Percentiles rank a stretch among this genome's conserved stretches.
These are phyloP conservation scores for Limnomonas spitsbergensis DNA, from an alignment of 139 green algal species.

Conservation along the genomic window DNA sequence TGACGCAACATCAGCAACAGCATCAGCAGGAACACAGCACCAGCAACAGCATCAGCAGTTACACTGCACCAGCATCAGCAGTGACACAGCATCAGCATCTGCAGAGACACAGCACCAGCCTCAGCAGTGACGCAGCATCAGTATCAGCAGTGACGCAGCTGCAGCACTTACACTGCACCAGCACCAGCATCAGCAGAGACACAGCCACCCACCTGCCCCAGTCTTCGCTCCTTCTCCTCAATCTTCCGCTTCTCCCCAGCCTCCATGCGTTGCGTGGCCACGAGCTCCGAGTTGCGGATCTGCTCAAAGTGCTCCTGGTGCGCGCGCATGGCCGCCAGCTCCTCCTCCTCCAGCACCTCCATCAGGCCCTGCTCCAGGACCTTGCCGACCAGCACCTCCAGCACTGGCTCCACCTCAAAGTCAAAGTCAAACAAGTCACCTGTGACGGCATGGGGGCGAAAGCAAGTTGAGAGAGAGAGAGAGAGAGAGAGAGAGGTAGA, in stretches of 20 bases:
- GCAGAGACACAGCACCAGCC: too few relatives aligned
- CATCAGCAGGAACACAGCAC: too few relatives aligned
- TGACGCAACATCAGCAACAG: too few relatives aligned
- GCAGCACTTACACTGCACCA: too few relatives aligned
- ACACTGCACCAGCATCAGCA: too few relatives aligned
- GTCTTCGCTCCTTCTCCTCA: slow-evolving; percentile 14
- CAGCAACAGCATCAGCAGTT: too few relatives aligned
- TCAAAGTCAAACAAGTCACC: slow-evolving; percentile 91
- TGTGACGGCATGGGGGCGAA: too few relatives aligned
- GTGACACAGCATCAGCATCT: not conserved
- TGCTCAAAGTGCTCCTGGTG: slow-evolving; percentile 81
- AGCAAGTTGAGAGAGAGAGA: too few relatives aligned
- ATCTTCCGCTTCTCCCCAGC: slow-evolving; percentile 73
- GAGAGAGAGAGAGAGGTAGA: too few relatives aligned
- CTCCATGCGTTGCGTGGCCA: slow-evolving; percentile 81
- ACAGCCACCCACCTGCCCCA: slow-evolving; percentile 34
- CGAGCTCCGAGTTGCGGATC: slow-evolving; percentile 74
- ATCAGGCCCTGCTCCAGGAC: slow-evolving; percentile 83
- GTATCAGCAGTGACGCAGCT: too few relatives aligned
- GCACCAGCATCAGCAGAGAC: not conserved
- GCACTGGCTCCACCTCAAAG: slow-evolving; percentile 82
- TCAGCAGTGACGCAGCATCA: too few relatives aligned
- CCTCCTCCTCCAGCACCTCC: slow-evolving; percentile 88
- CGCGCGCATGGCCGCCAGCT: slow-evolving; percentile 75
- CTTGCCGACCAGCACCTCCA: slow-evolving; percentile 86